Evolutionary conservation across 495 filamentous ascomycete species (phyloP), one percentile per base, ranked within the genome.

Genomic region (Emericellopsis terricola): DNA sequence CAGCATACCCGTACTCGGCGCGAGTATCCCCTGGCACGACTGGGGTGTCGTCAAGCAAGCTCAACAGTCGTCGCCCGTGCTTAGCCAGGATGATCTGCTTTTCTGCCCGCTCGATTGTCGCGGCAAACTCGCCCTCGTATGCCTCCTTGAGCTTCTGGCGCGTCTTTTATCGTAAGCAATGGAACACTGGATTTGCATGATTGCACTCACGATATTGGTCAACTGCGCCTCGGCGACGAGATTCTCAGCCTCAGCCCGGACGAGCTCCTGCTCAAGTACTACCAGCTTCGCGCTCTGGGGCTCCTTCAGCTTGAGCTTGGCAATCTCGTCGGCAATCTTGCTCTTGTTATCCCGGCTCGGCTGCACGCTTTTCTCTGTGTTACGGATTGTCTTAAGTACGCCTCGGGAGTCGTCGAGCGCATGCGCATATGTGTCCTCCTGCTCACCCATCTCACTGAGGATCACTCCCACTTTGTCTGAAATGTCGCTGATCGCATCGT

Each of bases 201-300:
- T 33, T 11, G n/a, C 13, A 51, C 71, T 14, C 61, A 87, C 82
- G 40, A 92, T 72, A 53, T 96, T 96, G 33, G 79, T 87, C 58
- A 97, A 62, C 57, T 97, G 89, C 15, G 91, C 91, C 55, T 97
- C 91, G 2, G 89, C 91, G 43, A 97, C 89, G 36, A 96, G 52
- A 40, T 78, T 85, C 64, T 94, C 85, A 4, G 89, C 89, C 64
- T 96, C 91, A 11, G 84, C 84, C 40, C 89, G 63, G 4, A 94
- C 86, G 29, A 97, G 70, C 62, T 97, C 89, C 61, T 94, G 87
- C 65, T 97, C 89, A 28, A 96, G 62, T 18, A 71, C 77, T 16
- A 78, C 70, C 29, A 96, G 57, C 48, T 72, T 75, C 0, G 76
- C 55, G 43, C 72, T 84, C 38, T 70, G 61, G 1, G 87, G 86